Conservation (phyloP, 768 basidiomycete species). For the Imleria badia region DNA sequence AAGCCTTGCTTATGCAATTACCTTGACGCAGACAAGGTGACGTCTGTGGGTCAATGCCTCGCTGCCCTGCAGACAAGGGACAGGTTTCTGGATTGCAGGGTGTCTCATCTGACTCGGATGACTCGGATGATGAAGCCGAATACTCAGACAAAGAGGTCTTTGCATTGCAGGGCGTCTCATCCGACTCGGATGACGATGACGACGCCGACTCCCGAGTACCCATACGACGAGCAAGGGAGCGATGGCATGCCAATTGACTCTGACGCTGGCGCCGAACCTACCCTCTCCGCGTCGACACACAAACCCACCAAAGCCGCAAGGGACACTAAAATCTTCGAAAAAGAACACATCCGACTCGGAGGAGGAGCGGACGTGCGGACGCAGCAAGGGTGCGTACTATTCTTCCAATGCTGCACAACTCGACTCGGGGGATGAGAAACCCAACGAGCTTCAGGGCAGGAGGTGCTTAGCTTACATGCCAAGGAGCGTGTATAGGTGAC, state of each 20-base stretch:
- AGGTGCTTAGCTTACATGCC: conserved; percentile 74
- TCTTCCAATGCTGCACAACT: conserved; percentile 79
- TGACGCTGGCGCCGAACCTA: not conserved
- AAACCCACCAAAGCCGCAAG: conserved; percentile 10
- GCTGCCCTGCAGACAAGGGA: conserved; percentile 48
- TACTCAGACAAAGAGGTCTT: conserved; percentile 65
- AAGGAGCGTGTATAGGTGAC: conserved; percentile 69
- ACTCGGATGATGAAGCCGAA: conserved; percentile 42
- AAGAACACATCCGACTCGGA: conserved; percentile 25
- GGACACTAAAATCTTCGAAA: conserved; percentile 9
- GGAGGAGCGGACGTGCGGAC: conserved; percentile 80
- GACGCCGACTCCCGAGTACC: conserved; percentile 40
- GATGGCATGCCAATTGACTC: conserved; percentile 27
- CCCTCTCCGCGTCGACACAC: conserved; percentile 13
- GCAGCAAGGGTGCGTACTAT: conserved; percentile 78
- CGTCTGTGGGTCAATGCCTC: not conserved
- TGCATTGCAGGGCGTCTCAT: conserved; percentile 58
- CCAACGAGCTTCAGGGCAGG: conserved; percentile 82
- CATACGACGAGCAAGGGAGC: conserved; percentile 13
- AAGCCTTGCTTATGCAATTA: too few species aligned
- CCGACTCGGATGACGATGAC: conserved; percentile 36
- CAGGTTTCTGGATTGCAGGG: conserved; percentile 77
- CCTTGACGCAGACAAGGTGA: too few species aligned
- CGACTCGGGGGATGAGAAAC: conserved; percentile 87
- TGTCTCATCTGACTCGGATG: conserved; percentile 34